Evolutionary conservation across 495 filamentous ascomycete species (phyloP), one percentile per base, ranked within the genome.

Genomic region (Podospora pseudoanserina): DNA sequence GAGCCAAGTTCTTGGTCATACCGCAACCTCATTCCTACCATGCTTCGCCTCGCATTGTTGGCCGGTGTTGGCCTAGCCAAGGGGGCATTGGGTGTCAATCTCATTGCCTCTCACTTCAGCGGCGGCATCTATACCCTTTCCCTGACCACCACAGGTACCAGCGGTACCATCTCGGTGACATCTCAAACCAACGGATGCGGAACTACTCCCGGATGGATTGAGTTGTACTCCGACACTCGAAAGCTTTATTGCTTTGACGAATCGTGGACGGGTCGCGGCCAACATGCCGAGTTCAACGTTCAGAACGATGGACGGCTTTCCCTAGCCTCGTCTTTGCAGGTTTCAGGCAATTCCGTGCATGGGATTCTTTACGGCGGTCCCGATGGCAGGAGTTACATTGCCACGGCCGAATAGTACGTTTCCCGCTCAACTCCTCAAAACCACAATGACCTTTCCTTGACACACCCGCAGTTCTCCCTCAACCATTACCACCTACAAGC

Each of bases 181-280:
- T 77, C 76, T 16, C 72, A 75, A 16, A 56, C 72, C 20, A 69
- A 59, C 15, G 79, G 76, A 53, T 80, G 79, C 63, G 79, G 79
- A 28, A 69, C 69, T 30, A 72, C 78, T 16, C 86, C 89, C 4
- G 85, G 82, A 62, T 90, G 87, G 86, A 67, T 90, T 23, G 81
- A 83, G 32, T 76, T 84, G 54, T 84, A 82, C 72, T 19, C 78
- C 0, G 73, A 75, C 15, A 72, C 78, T 13, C 73, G 77, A 28
- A 80, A 79, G 6, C 76, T 90, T 18, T 91, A 89, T 79, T 87
- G 85, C 73, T 81, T 87, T 28, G 85, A 89, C 66, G 89, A 91
- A 71, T 76, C 73, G 11, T 75, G 81, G 70, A 73, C 66, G 55
- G 73, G 75, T 23, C 72, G 73, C 62, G 81, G 81, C 64, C 77